Base-by-base conservation (phyloP, 257 asterid species). In the Anisodus tanguticus region DNA sequence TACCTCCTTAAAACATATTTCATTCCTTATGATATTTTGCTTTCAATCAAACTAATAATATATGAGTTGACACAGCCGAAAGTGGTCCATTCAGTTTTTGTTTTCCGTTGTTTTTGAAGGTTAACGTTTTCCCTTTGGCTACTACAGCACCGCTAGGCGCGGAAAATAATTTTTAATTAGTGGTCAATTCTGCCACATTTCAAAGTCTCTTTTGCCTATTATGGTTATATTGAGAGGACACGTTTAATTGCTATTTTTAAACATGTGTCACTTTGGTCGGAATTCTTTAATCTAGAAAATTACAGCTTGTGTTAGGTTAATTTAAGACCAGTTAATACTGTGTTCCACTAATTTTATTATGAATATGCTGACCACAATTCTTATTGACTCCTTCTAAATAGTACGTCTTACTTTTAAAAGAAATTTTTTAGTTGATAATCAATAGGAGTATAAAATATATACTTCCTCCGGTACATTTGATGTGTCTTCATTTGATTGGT, bases 181-280 rank as follows among this genome's bases (percentile, higher is more conserved):
- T 72, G 60, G 80, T 72, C 80, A 72, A 72, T 72, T 72, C 39
- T 72, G 0, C 79, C 8, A 72, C n/a, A 19, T 72, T 19, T 49
- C 41, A 72, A 72, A 72, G 4, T 72, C 17, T 8, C 59, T n/a
- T 19, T n/a, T n/a, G 13, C 35, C 37, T 71, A 71, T 17, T 71
- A 71, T 71, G 39, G 39, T 43, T 55, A 37, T 22, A 22, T 22
- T 22, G 26, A 22, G 39, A 15, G 12, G 51, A 68, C 76, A 68
- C 3, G 77, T 68, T 68, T 68, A 15, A n/a, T 39, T 15, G 8
- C 53, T 37, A 39, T 3, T 54, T 12, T 2, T 59, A 17, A 59
- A n/a, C 37, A n/a, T 60, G 67, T 19, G 57, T 43, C 8, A 9
- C 57, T 47, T 72, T 72, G 59, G 80, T 47, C 58, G 80, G 80